Evolutionary conservation across 306 rosid species (phyloP).

Genomic region (Coriaria nepalensis): DNA sequence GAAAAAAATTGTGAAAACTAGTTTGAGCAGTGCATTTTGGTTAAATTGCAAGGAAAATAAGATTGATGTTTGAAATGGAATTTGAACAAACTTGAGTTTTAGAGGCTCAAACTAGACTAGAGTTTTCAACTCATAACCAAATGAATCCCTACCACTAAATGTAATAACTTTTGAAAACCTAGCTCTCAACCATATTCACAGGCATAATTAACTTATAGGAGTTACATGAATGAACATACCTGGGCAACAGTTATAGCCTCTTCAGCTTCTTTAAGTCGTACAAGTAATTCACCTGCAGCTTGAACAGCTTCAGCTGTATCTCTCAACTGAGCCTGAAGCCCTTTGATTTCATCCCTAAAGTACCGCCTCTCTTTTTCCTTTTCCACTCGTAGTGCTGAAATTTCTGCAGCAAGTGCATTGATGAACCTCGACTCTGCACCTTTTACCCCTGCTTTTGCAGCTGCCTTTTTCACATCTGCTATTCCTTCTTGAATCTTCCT

Average conservation of each 20-base stretch:
- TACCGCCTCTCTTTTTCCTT: constrained; percentile 78
- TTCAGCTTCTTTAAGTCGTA: constrained; percentile 88
- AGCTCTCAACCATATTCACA: too few species aligned
- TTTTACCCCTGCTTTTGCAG: constrained; percentile 83
- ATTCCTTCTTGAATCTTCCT: constrained; percentile 77
- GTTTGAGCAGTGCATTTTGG: too few species aligned
- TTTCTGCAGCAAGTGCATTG: constrained; percentile 92
- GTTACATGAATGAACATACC: constrained; percentile 25
- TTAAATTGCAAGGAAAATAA: too few species aligned
- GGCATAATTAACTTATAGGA: not conserved
- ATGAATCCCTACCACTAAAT: too few species aligned
- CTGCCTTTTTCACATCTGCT: constrained; percentile 91
- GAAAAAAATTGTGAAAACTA: too few species aligned
- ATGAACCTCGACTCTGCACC: constrained; percentile 91
- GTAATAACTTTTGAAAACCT: too few species aligned
- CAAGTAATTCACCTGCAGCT: constrained; percentile 96
- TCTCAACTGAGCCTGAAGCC: constrained; percentile 86
- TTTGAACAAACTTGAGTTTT: too few species aligned
- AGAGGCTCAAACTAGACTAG: too few species aligned
- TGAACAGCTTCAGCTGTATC: constrained; percentile 98
- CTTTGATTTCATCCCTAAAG: constrained; percentile 75
- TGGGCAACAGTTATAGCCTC: constrained; percentile 64
- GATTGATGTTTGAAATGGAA: too few species aligned
- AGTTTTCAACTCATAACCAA: too few species aligned
- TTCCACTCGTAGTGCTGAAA: constrained; percentile 71